Evolutionary conservation across 2,329 filamentous ascomycete species (phyloP), one percentile per base, ranked within the genome.

Genomic region (Beauveria sp.): DNA sequence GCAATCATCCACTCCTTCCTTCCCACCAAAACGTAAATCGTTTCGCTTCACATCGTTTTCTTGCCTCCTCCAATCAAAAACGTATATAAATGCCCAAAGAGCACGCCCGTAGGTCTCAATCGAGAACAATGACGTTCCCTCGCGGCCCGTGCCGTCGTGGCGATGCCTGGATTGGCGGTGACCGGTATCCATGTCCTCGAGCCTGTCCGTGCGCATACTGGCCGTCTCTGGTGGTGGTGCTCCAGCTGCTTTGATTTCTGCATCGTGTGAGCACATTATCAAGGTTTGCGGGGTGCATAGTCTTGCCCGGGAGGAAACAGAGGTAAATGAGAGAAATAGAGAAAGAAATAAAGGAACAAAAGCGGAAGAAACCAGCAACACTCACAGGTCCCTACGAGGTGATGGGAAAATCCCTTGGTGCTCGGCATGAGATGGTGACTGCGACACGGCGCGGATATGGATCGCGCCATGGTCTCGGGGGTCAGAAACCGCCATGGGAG

Each of bases 361-460:
- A 10, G 34, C 20, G 50, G 50, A 61, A 34, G 42, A 49, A 42
- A 61, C 59, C 59, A 60, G 22, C 45, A 53, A 42, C 31, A 61
- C 59, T 61, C 59, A 61, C 59, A 54, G 42, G 51, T 54, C 59
- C 59, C 59, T 61, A 54, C 51, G 59, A 49, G 59, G 51, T 49
- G 50, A 61, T 48, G 59, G 42, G 22, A 61, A 61, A 22, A 28
- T 31, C 42, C 50, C 34, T 49, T 54, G 59, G 38, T 48, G 28
- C 31, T 61, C 51, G 8, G 28, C 40, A n/a, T 53, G 45, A 22
- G 31, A 45, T 34, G 40, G 34, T 12, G 58, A 43, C 42, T 40
- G 50, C 42, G 59, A 61, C 20, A 43, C 43, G 31, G 59, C 50
- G 22, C 51, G 59, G 18, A 61, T 24, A 22, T 54, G 59, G 24